These are phyloP conservation scores for Penium margaritaceum DNA, from an alignment of 139 green algal genomes.

Conservation along the genomic window DNA sequence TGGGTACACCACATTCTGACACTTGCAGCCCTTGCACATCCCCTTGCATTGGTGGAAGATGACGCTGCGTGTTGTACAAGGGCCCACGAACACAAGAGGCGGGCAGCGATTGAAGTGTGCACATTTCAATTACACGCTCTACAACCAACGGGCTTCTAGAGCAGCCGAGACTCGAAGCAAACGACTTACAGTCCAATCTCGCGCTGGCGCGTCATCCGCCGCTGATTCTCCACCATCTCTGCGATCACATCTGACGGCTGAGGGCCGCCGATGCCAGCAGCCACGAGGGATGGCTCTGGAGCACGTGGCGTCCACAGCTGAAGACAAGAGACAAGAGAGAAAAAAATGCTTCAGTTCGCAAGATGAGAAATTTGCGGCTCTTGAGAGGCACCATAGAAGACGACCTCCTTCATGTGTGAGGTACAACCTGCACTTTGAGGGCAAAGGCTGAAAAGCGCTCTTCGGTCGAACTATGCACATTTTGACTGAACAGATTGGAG, in stretches of 20 bases:
- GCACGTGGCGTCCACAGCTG: conserved; percentile 26
- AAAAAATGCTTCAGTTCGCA: not conserved
- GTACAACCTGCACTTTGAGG: not conserved
- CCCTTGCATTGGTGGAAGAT: not conserved
- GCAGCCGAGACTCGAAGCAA: not conserved
- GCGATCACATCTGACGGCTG: conserved; percentile 4
- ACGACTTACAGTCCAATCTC: conserved; percentile 22
- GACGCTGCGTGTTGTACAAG: not conserved
- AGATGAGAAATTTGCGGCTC: not conserved
- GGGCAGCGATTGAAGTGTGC: too few species aligned
- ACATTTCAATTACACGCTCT: too few species aligned
- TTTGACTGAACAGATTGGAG: not conserved
- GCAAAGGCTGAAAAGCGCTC: too few species aligned
- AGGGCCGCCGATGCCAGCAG: not conserved
- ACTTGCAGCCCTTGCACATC: not conserved
- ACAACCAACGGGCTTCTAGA: too few species aligned
- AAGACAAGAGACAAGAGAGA: not conserved
- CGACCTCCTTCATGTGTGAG: too few species aligned
- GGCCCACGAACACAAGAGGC: not conserved
- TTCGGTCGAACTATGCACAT: too few species aligned
- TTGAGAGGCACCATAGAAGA: too few species aligned
- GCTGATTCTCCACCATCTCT: conserved; percentile 34
- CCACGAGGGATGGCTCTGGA: not conserved
- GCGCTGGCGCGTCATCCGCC: conserved; percentile 22
- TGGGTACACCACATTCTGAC: too few species aligned